phyloP scores from a whole-genome alignment of 192 early-diverging fungal genomes.

The Spinellus fusiger region DNA sequence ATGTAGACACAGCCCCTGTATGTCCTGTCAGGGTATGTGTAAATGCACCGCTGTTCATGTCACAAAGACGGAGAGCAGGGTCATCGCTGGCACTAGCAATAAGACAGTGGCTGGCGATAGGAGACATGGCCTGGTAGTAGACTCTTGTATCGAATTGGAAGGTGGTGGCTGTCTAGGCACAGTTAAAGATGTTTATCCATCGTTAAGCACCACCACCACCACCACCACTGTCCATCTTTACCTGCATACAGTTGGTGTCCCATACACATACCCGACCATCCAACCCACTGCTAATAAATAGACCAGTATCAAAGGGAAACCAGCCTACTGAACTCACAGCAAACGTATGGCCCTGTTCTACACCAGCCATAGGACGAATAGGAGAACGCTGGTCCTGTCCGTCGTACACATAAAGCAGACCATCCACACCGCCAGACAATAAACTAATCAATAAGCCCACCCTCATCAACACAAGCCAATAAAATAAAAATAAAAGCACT shows the following conservation, averaged over 20 bases:
- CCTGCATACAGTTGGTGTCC: conserved; percentile 73
- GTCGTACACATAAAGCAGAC: conserved; percentile 55
- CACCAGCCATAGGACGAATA: conserved; percentile 24
- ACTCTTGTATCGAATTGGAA: conserved; percentile 70
- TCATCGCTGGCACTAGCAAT: conserved; percentile 74
- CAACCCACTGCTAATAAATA: conserved; percentile 76
- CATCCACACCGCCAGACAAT: conserved; percentile 56
- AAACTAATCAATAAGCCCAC: conserved; percentile 34
- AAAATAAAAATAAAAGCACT: neutral
- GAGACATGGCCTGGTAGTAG: conserved; percentile 66
- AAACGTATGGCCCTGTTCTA: conserved; percentile 52
- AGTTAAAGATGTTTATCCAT: no score
- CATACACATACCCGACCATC: conserved; percentile 75
- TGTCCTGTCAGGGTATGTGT: conserved; percentile 58
- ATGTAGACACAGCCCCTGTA: conserved; percentile 43
- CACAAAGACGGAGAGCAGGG: conserved; percentile 71
- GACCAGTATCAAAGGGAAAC: conserved; percentile 80
- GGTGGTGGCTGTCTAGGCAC: conserved; percentile 49
- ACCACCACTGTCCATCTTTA: no score
- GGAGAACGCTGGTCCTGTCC: conserved; percentile 3
- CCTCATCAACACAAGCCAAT: neutral
- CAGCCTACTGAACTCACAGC: conserved; percentile 67
- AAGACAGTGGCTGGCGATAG: conserved; percentile 65
- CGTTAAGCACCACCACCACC: no score
- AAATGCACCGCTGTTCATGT: conserved; percentile 58